Percentiles rank a stretch among this genome's conserved stretches.
Conservation (phyloP, 805 yeast genomes). For the Wickerhamiella spandovensis region DNA sequence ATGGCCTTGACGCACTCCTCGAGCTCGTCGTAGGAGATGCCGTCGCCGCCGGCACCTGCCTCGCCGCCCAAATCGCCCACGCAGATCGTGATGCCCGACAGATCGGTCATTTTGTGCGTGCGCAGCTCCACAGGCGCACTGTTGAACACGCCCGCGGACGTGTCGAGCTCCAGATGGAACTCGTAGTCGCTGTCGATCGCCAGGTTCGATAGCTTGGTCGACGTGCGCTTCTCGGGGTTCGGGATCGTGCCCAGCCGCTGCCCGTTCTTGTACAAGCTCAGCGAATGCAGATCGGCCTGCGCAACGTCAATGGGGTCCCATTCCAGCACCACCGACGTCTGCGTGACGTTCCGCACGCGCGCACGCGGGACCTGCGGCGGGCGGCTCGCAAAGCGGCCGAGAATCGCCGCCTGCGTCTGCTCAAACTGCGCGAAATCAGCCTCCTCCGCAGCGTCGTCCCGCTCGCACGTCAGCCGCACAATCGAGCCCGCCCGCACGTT, state of each 20-base stretch:
- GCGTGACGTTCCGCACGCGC: conserved; percentile 66
- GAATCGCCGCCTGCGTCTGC: conserved; percentile 57
- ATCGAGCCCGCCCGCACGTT: conserved; percentile 88
- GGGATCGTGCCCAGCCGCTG: conserved; percentile 69
- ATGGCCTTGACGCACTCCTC: conserved; percentile 48
- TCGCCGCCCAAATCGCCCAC: conserved; percentile 60
- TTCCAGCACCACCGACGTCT: conserved; percentile 85
- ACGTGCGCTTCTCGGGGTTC: conserved; percentile 59
- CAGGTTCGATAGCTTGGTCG: conserved; percentile 82
- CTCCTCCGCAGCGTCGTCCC: conserved; percentile 53
- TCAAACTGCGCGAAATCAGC: conserved; percentile 47
- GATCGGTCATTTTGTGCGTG: conserved; percentile 93
- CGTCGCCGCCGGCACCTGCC: conserved; percentile 39
- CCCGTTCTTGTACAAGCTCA: conserved; percentile 61
- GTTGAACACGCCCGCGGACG: conserved; percentile 76
- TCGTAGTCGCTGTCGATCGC: conserved; percentile 72
- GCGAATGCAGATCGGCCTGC: conserved; percentile 61
- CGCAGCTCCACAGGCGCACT: conserved; percentile 57
- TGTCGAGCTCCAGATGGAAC: conserved; percentile 67
- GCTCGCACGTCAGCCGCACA: conserved; percentile 71
- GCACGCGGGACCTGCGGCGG: conserved; percentile 63
- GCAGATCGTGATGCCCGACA: conserved; percentile 84
- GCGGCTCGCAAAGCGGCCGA: conserved; percentile 55
- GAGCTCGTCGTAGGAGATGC: conserved; percentile 40
- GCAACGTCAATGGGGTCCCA: conserved; percentile 86